A percentile compares a stretch with the other conserved stretches of the same genome.
phyloP scores from a whole-genome alignment of 2,329 filamentous ascomycete species.

The Aspergillus puulaauensis region DNA sequence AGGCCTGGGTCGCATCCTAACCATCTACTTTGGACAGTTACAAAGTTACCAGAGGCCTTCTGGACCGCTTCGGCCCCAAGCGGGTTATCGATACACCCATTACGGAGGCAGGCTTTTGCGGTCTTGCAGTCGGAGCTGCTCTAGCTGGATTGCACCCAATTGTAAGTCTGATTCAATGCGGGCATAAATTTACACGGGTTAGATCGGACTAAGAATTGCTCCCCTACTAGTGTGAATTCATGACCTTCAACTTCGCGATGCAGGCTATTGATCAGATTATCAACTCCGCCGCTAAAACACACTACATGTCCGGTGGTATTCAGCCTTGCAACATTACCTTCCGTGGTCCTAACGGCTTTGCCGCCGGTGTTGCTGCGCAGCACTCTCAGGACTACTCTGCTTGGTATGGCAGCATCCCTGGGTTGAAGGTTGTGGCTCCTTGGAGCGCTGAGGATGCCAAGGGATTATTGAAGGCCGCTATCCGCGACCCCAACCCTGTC shows the following conservation, averaged over 20 bases:
- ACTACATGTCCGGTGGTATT: conserved; percentile 99
- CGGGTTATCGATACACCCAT: conserved; percentile 98
- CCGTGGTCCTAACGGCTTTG: conserved; percentile 98
- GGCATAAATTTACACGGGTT: background rate
- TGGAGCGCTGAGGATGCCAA: conserved; percentile 99
- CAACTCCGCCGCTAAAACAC: conserved; percentile 98
- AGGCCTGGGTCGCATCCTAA: conserved; percentile 34
- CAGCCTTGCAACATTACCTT: conserved; percentile 99
- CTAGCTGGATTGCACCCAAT: conserved; percentile 92
- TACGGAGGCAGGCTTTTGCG: conserved; percentile 93
- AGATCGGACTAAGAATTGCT: background rate
- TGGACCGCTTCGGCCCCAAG: conserved; percentile 97
- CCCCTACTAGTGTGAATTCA: conserved; percentile 82
- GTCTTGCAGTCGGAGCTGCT: conserved; percentile 91
- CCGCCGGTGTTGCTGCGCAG: conserved; percentile 90
- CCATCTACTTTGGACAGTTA: conserved; percentile 55
- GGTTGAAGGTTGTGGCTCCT: conserved; percentile 92
- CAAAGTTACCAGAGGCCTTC: conserved; percentile 97
- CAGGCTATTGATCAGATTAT: conserved; percentile 99
- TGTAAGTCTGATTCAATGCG: conserved; percentile 57
- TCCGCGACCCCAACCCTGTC: conserved; percentile 96
- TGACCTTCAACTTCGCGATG: conserved; percentile 99
- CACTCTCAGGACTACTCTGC: conserved; percentile 98
- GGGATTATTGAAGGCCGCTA: conserved; percentile 95
- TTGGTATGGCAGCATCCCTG: conserved; percentile 98